Percentiles rank a stretch among this genome's conserved stretches.
These are phyloP conservation scores for Beauveria medogensis DNA, from an alignment of 2,329 filamentous ascomycete genomes.

Conservation along the genomic window DNA sequence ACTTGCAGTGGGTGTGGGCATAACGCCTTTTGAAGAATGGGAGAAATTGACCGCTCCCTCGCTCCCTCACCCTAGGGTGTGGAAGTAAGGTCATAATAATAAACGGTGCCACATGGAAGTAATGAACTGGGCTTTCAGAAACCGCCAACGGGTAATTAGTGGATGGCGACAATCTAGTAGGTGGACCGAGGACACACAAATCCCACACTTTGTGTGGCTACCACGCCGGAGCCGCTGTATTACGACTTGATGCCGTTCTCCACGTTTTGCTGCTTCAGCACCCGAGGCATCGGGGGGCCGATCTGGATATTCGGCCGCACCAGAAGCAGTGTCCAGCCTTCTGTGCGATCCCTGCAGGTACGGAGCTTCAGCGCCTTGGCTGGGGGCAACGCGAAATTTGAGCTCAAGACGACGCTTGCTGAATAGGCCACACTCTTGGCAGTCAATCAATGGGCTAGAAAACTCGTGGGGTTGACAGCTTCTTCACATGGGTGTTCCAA, in stretches of 20 bases:
- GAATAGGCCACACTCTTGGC: not conserved
- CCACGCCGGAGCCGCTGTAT: not conserved
- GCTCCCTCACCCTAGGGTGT: not conserved
- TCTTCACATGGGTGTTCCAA: not conserved
- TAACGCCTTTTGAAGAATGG: not conserved
- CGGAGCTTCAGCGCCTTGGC: not conserved
- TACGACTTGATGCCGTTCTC: not conserved
- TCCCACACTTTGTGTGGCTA: not conserved
- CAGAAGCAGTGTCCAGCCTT: not conserved
- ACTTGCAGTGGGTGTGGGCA: not conserved
- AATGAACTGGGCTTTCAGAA: not conserved
- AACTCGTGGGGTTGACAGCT: not conserved
- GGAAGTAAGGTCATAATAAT: not conserved
- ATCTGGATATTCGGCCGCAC: not conserved
- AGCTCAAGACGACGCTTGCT: not conserved
- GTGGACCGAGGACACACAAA: not conserved
- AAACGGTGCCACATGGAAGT: not conserved
- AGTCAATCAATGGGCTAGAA: not conserved
- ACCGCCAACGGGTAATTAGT: not conserved
- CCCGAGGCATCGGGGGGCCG: conserved; percentile 1
- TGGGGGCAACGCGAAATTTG: not conserved
- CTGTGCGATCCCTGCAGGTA: conserved; percentile 3
- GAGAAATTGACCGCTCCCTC: not conserved
- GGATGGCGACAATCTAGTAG: not conserved
- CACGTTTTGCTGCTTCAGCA: not conserved